A percentile compares a stretch with the other conserved stretches of the same genome.
phyloP scores from a whole-genome alignment of 352 stramenopile species.

The Pythium myriotylum region DNA sequence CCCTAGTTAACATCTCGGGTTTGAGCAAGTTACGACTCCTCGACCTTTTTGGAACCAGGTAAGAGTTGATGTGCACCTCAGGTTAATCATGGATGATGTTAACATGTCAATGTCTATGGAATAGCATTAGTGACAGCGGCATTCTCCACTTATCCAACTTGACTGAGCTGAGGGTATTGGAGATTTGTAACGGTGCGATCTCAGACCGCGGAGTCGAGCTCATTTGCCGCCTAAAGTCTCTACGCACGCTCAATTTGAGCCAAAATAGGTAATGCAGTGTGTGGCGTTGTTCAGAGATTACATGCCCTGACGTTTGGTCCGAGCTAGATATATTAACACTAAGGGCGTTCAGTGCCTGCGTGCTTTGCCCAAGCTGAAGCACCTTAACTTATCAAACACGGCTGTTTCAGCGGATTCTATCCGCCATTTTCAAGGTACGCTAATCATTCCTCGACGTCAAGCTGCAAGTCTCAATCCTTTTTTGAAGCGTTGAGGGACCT shows the following conservation, averaged over 20 bases:
- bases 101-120: background rate
- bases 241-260: slow-evolving; percentile 80
- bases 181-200: slow-evolving; percentile 71
- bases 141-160: slow-evolving; percentile 62
- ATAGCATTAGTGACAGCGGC: slow-evolving; percentile 71
- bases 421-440: slow-evolving; percentile 67
- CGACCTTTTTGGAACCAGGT: slow-evolving; percentile 82
- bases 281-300: background rate
- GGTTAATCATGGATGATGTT: background rate
- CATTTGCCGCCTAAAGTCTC: slow-evolving; percentile 72
- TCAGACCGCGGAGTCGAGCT: slow-evolving; percentile 70
- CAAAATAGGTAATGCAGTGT: slow-evolving; percentile 60
- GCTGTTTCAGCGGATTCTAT: slow-evolving; percentile 66
- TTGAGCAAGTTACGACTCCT: slow-evolving; percentile 56
- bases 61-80: slow-evolving; percentile 6
- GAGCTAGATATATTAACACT: slow-evolving; percentile 65
- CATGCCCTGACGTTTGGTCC: background rate
- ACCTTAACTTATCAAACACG: slow-evolving; percentile 81
- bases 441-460: background rate
- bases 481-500: slow-evolving; percentile 29
- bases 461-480: background rate
- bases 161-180: slow-evolving; percentile 53
- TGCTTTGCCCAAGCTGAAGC: slow-evolving; percentile 56
- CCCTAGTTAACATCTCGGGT: slow-evolving; percentile 53
- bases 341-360: slow-evolving; percentile 68